Evolutionary conservation across 768 basidiomycete genomes (phyloP).

Genomic region (Cubamyces lactineus): DNA sequence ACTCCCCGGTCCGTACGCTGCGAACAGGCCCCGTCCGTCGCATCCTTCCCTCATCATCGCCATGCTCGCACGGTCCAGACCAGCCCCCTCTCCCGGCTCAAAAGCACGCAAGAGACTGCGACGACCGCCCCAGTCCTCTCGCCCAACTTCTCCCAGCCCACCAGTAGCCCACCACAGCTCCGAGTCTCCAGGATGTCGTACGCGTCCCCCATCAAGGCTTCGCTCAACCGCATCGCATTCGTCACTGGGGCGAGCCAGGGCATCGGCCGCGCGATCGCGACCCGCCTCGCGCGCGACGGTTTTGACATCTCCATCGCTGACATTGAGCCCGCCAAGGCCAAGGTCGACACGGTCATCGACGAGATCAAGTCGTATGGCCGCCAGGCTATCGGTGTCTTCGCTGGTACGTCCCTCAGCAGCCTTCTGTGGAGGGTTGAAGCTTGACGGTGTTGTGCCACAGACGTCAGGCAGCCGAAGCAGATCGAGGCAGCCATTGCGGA

Average conservation of each 20-base stretch:
- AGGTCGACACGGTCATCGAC: conserved; percentile 30
- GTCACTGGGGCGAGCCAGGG: conserved; percentile 51
- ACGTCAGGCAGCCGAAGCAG: conserved; percentile 35
- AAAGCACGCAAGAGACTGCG: not conserved
- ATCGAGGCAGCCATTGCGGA: conserved; percentile 36
- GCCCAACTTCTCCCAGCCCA: not conserved
- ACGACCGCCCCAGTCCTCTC: not conserved
- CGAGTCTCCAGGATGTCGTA: conserved; percentile 15
- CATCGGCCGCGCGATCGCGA: conserved; percentile 51
- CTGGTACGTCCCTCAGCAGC: conserved; percentile 23
- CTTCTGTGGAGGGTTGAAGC: too few relatives aligned
- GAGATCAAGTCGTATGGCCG: conserved; percentile 37
- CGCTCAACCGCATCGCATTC: conserved; percentile 41
- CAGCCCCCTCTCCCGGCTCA: not conserved
- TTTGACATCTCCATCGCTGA: conserved; percentile 53
- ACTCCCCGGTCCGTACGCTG: conserved; percentile 6
- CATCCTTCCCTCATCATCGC: not conserved
- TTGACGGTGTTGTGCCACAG: conserved; percentile 3
- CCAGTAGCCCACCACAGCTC: not conserved
- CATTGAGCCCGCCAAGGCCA: conserved; percentile 33
- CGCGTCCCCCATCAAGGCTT: conserved; percentile 34
- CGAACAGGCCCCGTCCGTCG: not conserved
- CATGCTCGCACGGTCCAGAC: not conserved
- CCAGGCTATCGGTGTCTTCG: conserved; percentile 34
- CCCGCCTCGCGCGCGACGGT: conserved; percentile 51